Evolutionary conservation across 2,329 filamentous ascomycete genomes (phyloP).

Genomic region (Mycosphaerella sp.): DNA sequence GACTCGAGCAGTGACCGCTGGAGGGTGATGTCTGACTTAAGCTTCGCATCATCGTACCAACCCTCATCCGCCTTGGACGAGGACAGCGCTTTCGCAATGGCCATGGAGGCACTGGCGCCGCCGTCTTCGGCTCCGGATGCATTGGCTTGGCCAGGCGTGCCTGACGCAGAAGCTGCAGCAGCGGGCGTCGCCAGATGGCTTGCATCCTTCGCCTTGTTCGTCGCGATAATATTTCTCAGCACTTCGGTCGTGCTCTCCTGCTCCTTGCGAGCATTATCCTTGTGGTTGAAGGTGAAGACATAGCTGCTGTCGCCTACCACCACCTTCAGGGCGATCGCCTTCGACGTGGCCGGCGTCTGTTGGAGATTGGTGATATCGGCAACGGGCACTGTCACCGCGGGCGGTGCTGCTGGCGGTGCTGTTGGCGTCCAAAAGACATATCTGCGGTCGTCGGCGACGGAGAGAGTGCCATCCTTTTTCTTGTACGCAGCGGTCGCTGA

Average conservation of each 20-base stretch:
- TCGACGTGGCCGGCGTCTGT: conserved; percentile 79
- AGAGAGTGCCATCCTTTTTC: conserved; percentile 86
- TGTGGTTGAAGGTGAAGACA: conserved; percentile 83
- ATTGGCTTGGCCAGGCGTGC: conserved; percentile 20
- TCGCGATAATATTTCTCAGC: conserved; percentile 70
- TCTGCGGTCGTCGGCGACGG: conserved; percentile 65
- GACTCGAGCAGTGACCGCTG: conserved; percentile 85
- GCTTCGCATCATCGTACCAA: conserved; percentile 73
- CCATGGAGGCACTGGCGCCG: conserved; percentile 53
- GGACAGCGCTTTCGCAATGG: conserved; percentile 66
- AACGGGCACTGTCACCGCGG: conserved; percentile 64
- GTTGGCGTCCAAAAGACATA: conserved; percentile 76
- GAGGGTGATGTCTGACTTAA: conserved; percentile 72
- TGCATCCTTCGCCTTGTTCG: conserved; percentile 51
- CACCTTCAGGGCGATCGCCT: conserved; percentile 92
- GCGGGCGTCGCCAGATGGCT: conserved; percentile 34
- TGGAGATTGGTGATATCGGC: conserved; percentile 85
- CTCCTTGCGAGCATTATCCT: conserved; percentile 67
- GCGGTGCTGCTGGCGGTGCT: conserved; percentile 53
- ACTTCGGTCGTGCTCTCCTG: conserved; percentile 79
- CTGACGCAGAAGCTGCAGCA: conserved; percentile 15
- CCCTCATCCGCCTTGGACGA: conserved; percentile 49
- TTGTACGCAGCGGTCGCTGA: conserved; percentile 74
- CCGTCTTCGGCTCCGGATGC: conserved; percentile 18
- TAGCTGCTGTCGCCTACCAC: conserved; percentile 72